Conservation (phyloP, 805 yeast genomes). For the Cyberlindnera misumaiensis region DNA sequence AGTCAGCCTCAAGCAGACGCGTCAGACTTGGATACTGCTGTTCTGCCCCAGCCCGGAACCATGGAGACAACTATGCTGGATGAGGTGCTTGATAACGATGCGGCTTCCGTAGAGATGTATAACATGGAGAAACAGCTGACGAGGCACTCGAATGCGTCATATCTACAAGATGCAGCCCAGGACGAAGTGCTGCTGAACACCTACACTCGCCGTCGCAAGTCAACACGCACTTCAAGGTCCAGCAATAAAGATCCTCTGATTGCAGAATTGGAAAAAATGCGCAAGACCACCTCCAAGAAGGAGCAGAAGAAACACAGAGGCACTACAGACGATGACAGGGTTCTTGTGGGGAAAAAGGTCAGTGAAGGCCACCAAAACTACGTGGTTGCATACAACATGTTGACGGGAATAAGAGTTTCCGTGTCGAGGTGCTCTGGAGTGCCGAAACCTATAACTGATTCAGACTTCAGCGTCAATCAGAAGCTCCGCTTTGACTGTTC, state of each 20-base stretch:
- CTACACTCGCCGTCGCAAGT: slow-evolving; percentile 17
- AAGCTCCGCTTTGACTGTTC: slow-evolving; percentile 81
- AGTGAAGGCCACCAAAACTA: slow-evolving; percentile 92
- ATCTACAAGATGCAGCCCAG: slow-evolving; percentile 28
- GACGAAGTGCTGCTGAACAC: slow-evolving; percentile 30
- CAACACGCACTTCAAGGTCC: slow-evolving; percentile 10
- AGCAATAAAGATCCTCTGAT: slow-evolving; percentile 29
- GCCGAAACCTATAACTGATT: slow-evolving; percentile 62
- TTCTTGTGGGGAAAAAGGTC: slow-evolving; percentile 71
- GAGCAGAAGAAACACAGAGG: slow-evolving; percentile 28
- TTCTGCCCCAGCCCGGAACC: neutral
- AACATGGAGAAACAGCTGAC: neutral
- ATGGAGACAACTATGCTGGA: neutral
- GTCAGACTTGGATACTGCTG: neutral
- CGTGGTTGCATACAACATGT: slow-evolving; percentile 93
- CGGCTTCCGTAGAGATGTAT: neutral
- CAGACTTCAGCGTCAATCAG: slow-evolving; percentile 65
- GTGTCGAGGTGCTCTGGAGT: slow-evolving; percentile 88
- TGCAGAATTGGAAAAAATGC: slow-evolving; percentile 43
- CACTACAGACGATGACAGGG: slow-evolving; percentile 45
- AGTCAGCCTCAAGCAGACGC: neutral
- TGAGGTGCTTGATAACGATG: neutral
- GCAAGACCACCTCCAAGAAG: slow-evolving; percentile 41
- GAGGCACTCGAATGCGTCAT: slow-evolving; percentile 24
- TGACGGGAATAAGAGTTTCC: slow-evolving; percentile 93